Evolutionary conservation across 805 yeast species (phyloP).

Genomic region (Lachancea fermentati): DNA sequence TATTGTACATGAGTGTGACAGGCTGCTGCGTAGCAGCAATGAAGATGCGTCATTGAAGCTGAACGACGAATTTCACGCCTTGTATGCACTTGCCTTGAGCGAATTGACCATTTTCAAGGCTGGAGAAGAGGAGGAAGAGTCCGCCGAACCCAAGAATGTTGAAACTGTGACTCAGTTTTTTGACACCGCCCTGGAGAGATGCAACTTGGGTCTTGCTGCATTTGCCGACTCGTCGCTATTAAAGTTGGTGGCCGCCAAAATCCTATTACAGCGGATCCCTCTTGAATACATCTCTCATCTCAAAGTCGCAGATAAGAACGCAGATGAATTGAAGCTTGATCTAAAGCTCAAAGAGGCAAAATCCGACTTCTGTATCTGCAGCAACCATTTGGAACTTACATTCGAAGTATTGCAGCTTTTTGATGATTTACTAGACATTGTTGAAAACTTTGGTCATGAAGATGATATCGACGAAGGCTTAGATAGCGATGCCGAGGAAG

Average conservation of each 20-base stretch:
- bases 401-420: conserved; percentile 51
- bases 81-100: conserved; percentile 67
- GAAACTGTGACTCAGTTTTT: conserved; percentile 51
- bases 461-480: conserved; percentile 50
- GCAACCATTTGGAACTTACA: conserved; percentile 34
- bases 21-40: conserved; percentile 47
- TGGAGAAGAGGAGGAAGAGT: conserved; percentile 35
- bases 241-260: conserved; percentile 48
- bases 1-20: conserved; percentile 86
- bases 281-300: conserved; percentile 50
- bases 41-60: conserved; percentile 21
- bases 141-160: conserved; percentile 23
- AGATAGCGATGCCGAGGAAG: conserved; percentile 50
- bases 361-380: conserved; percentile 41
- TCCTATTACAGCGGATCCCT: conserved; percentile 54
- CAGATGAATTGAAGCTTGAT: conserved; percentile 33
- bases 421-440: conserved; percentile 64
- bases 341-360: conserved; percentile 44
- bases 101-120: conserved; percentile 56
- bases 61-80: conserved; percentile 56
- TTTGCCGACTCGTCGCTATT: conserved; percentile 44
- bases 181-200: conserved; percentile 67
- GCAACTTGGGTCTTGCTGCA: conserved; percentile 49
- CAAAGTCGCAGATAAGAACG: conserved; percentile 36
- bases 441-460: conserved; percentile 58